Conservation (phyloP, 2,329 filamentous ascomycete species). For the Aureobasidium zeae region DNA sequence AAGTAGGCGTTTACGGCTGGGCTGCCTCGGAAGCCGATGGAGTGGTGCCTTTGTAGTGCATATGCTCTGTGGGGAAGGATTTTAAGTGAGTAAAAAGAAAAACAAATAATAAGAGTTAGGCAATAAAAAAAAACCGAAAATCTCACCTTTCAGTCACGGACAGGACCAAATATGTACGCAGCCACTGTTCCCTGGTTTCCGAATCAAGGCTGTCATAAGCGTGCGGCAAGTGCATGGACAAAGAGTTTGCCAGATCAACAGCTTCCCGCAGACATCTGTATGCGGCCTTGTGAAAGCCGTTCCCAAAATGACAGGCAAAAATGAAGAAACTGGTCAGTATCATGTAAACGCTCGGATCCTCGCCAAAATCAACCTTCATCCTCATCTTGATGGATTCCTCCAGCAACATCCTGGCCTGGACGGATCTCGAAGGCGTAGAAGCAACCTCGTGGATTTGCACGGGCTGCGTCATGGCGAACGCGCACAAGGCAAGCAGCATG, state of each 20-base stretch:
- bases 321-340: constrained; percentile 27
- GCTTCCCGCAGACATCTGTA: constrained; percentile 24
- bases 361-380: constrained; percentile 32
- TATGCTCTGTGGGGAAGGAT: constrained; percentile 30
- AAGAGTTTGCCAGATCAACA: constrained; percentile 33
- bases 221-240: constrained; percentile 33
- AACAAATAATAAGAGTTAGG: too few species aligned
- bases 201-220: constrained; percentile 30
- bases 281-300: constrained; percentile 23
- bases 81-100: not conserved
- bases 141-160: constrained; percentile 23
- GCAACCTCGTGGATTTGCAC: constrained; percentile 36
- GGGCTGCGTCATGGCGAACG: constrained; percentile 37
- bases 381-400: constrained; percentile 37
- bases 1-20: constrained; percentile 33
- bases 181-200: constrained; percentile 33
- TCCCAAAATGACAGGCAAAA: constrained; percentile 26
- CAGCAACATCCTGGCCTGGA: constrained; percentile 36
- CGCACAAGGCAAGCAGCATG: constrained; percentile 35
- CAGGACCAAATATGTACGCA: constrained; percentile 32
- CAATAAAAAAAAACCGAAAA: not conserved
- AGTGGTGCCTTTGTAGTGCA: constrained; percentile 34
- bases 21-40: constrained; percentile 35
- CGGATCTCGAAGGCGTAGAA: constrained; percentile 22
- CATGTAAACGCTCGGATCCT: constrained; percentile 24